These are phyloP conservation scores for Cinnamomum chago DNA, from an alignment of 164 flowering plant genomes.

Conservation along the genomic window DNA sequence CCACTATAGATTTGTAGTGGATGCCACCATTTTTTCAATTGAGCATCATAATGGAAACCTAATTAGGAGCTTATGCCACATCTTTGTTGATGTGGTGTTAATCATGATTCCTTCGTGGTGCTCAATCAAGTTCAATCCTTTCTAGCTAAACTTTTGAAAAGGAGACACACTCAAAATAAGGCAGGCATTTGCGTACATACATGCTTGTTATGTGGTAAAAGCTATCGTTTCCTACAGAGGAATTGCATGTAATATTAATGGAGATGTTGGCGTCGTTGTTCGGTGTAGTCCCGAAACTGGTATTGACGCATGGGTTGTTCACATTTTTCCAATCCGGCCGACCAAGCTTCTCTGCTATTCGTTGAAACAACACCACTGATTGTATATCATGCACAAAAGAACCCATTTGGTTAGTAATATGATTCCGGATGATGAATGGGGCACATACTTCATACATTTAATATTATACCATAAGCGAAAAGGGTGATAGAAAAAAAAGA, in stretches of 20 bases:
- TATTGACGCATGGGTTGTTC: conserved; percentile 41
- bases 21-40: no score
- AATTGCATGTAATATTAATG: conserved; percentile 35
- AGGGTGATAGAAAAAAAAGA: neutral
- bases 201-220: conserved; percentile 46
- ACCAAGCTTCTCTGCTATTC: conserved; percentile 35
- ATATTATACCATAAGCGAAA: neutral
- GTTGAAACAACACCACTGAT: conserved; percentile 30
- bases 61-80: no score
- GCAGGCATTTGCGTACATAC: conserved; percentile 38
- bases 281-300: conserved; percentile 15
- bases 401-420: neutral
- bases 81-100: no score
- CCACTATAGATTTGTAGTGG: no score
- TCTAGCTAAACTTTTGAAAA: no score
- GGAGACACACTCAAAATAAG: no score
- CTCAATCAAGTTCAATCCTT: no score
- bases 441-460: neutral
- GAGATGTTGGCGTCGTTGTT: neutral
- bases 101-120: no score
- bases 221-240: conserved; percentile 25
- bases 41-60: no score
- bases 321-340: conserved; percentile 50
- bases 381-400: no score
- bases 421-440: no score